Evolutionary conservation across 2,329 filamentous ascomycete species (phyloP), one percentile per base, ranked within the genome.

Genomic region (Daldinia sp.): DNA sequence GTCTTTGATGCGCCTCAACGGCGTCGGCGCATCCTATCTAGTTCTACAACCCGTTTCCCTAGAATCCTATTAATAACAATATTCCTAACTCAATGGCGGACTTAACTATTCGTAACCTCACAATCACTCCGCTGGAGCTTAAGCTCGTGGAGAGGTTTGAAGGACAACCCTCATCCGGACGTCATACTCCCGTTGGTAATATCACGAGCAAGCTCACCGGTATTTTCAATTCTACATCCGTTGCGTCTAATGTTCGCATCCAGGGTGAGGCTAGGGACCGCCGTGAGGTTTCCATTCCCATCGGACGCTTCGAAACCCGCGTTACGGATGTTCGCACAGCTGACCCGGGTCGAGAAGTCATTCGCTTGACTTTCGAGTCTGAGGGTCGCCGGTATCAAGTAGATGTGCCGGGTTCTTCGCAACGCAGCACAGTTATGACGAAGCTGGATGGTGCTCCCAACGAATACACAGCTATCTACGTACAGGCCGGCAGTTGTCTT

Each of bases 51-150:
- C 28, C 28, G 42, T 54, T 48, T 70, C 48, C 33, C 20, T 55
- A 57, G 23, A 55, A 30, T 51, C 41, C 42, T 37, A 20, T 30
- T 13, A 48, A 63, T 33, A 46, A 50, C 33, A 7, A 35, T 10
- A 60, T 23, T 51, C 55, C 20, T 15, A 56, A 48, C 18, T 18
- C 42, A 50, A 87, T 87, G 85, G 79, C 82, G 18, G 79, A 82
- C 64, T 82, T 97, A 73, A 92, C 87, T 4, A 88, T 98, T 75
- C 93, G 94, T 75, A 98, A 98, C 79, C 83, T 97, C 72, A 95
- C 93, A 50, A 84, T 88, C 64, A 90, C 87, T 55, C 85, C 89
- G n/a, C 83, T 97, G 62, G 88, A 90, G 73, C 86, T 98, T 74
- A 90, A 89, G 79, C 79, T 78, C 67, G 84, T 95, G 65, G 92